Evolutionary conservation across 768 basidiomycete species (phyloP).

Genomic region (Agaricus subrufescens): DNA sequence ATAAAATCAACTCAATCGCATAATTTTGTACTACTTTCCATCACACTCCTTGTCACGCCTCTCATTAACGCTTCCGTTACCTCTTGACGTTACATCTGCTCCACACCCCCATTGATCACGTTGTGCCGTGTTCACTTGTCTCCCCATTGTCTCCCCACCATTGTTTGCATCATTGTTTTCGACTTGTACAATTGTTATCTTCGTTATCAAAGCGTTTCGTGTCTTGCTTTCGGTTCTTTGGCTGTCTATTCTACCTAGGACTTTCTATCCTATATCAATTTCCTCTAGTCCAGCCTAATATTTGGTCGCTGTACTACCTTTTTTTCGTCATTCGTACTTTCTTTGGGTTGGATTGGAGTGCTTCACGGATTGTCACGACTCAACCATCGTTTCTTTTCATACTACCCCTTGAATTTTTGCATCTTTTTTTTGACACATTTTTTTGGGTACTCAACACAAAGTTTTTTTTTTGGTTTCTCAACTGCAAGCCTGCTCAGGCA

Average conservation of each 20-base stretch:
- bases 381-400: too few relatives aligned
- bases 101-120: neutral
- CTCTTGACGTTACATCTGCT: neutral
- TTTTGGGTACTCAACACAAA: too few relatives aligned
- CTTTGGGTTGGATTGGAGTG: neutral
- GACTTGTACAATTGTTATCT: neutral
- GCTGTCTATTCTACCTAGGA: too few relatives aligned
- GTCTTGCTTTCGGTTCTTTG: too few relatives aligned
- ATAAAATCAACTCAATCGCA: neutral
- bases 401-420: too few relatives aligned
- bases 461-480: too few relatives aligned
- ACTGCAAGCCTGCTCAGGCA: too few relatives aligned
- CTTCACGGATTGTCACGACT: neutral
- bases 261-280: too few relatives aligned
- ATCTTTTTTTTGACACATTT: too few relatives aligned
- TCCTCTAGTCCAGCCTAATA: neutral
- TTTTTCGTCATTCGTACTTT: too few relatives aligned
- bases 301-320: neutral
- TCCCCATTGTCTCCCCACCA: neutral
- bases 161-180: neutral
- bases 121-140: neutral
- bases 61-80: neutral
- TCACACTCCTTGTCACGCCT: slow-evolving; percentile 6
- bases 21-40: neutral
- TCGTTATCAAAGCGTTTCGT: neutral